A percentile compares a stretch with the other conserved stretches of the same genome.
These are phyloP conservation scores for Malus hybrid DNA, from an alignment of 331 rosid species.

Conservation along the genomic window DNA sequence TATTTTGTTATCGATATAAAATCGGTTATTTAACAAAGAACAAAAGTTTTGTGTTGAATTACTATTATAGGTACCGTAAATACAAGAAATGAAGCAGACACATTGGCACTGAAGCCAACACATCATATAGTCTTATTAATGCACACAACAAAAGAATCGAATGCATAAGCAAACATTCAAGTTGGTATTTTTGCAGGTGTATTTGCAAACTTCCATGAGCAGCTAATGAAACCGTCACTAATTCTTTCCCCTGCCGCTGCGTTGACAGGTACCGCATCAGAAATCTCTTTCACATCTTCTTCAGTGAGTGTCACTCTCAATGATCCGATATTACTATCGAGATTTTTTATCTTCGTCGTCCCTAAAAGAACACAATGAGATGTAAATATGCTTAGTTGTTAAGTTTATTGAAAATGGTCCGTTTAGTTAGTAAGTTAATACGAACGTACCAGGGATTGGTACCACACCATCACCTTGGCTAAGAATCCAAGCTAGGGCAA, in stretches of 20 bases:
- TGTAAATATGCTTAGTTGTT: not conserved
- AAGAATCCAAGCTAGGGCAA: slow-evolving; percentile 67
- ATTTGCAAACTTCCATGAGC: slow-evolving; percentile 56
- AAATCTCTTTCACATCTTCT: slow-evolving; percentile 45
- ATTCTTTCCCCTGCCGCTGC: slow-evolving; percentile 36
- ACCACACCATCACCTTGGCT: slow-evolving; percentile 62
- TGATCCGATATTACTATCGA: slow-evolving; percentile 41
- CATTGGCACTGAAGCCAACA: no score
- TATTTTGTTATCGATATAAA: no score
- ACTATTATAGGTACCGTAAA: no score
- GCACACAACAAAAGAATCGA: no score
- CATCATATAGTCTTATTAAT: no score
- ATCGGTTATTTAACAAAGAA: no score
- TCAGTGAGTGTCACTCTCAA: slow-evolving; percentile 36
- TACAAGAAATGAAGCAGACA: no score
- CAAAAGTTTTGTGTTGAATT: no score
- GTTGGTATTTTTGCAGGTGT: slow-evolving; percentile 13
- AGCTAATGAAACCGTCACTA: slow-evolving; percentile 6
- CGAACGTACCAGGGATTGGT: slow-evolving; percentile 59
- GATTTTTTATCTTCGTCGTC: slow-evolving; percentile 49
- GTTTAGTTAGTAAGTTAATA: not conserved
- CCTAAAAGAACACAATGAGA: slow-evolving; percentile 24
- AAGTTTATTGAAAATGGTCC: not conserved
- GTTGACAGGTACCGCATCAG: slow-evolving; percentile 37
- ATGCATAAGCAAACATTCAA: not conserved